These are phyloP conservation scores for Yarrowia sp. DNA, from an alignment of 805 yeast species.

Conservation along the genomic window DNA sequence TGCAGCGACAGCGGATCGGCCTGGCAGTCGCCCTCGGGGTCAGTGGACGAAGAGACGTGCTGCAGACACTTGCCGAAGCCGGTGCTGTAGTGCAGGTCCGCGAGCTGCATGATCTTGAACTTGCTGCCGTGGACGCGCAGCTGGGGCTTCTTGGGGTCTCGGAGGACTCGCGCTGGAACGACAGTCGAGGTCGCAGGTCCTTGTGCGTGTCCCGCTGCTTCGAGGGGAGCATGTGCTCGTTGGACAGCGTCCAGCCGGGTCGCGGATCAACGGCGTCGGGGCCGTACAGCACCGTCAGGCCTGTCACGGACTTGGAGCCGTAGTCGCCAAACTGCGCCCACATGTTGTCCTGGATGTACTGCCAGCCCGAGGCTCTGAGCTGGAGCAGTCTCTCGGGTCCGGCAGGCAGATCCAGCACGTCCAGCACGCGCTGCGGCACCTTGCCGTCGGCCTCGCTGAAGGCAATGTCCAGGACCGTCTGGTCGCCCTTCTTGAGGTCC, in stretches of 20 bases:
- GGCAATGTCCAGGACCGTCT: constrained; percentile 10
- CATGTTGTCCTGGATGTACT: constrained; percentile 42
- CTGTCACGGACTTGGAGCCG: constrained; percentile 48
- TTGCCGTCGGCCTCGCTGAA: background rate
- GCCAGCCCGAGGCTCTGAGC: constrained; percentile 10
- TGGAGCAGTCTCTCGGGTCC: background rate
- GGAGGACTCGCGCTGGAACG: constrained; percentile 27
- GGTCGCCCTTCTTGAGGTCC: background rate
- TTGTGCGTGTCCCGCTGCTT: constrained; percentile 12
- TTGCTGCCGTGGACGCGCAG: constrained; percentile 45
- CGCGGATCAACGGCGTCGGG: constrained; percentile 73
- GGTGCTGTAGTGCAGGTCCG: constrained; percentile 89
- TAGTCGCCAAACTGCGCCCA: constrained; percentile 58
- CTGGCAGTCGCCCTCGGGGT: constrained; percentile 46
- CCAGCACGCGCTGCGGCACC: constrained; percentile 1
- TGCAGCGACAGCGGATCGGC: constrained; percentile 73
- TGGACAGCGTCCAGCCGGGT: constrained; percentile 57
- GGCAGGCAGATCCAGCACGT: background rate
- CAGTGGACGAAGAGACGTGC: constrained; percentile 33
- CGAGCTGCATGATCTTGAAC: constrained; percentile 81
- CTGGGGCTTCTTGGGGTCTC: constrained; percentile 32
- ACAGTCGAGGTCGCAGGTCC: constrained; percentile 9
- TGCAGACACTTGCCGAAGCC: constrained; percentile 79
- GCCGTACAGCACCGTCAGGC: constrained; percentile 70
- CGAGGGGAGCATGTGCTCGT: constrained; percentile 31